These are phyloP conservation scores for Trichophyton benhamiae DNA, from an alignment of 2,329 filamentous ascomycete genomes.

Conservation along the genomic window DNA sequence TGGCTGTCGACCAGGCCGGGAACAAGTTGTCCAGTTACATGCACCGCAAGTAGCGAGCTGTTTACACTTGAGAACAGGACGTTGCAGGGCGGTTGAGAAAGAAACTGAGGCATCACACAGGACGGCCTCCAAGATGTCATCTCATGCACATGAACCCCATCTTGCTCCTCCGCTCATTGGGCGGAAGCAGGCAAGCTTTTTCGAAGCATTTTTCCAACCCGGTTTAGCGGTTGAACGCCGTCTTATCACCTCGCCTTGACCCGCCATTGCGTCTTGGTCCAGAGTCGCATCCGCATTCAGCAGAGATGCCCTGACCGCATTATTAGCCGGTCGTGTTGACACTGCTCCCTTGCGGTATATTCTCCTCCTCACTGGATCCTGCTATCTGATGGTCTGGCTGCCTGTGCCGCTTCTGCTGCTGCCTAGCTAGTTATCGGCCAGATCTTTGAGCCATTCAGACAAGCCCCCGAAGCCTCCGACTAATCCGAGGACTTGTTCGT, in stretches of 20 bases:
- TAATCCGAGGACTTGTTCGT: not conserved
- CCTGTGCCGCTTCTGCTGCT: not conserved
- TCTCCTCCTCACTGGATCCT: not conserved
- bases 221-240: not conserved
- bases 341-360: not conserved
- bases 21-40: not conserved
- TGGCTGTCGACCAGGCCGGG: not conserved
- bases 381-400: not conserved
- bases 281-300: not conserved
- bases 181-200: not conserved
- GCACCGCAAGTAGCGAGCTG: not conserved
- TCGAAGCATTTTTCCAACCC: slow-evolving; percentile 3
- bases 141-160: not conserved
- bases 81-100: not conserved
- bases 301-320: not conserved
- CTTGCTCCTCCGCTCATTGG: not conserved
- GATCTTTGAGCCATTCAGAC: too few relatives aligned
- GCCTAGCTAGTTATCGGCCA: not conserved
- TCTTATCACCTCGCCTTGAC: not conserved
- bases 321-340: not conserved
- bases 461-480: not conserved
- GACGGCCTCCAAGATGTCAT: not conserved
- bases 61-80: not conserved
- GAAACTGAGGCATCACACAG: not conserved
- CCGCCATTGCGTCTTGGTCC: not conserved